Conservation (phyloP, 2,329 filamentous ascomycete species). For the Ophiostoma himal-ulmi region DNA sequence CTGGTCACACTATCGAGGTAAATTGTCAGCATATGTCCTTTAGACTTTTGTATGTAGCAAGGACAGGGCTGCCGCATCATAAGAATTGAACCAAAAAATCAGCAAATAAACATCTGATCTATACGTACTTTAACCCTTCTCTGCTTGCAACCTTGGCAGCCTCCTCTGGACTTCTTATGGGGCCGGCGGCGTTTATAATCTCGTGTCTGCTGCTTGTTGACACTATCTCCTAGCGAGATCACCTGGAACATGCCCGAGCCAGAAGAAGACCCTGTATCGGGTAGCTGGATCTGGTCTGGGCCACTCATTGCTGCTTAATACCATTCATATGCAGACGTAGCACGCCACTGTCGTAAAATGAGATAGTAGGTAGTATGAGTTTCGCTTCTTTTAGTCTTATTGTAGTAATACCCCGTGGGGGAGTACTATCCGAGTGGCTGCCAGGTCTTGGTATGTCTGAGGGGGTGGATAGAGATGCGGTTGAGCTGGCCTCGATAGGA, state of each 20-base stretch:
- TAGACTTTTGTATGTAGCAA: background rate
- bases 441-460: too few relatives aligned
- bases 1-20: slow-evolving; percentile 26
- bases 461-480: too few relatives aligned
- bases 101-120: background rate
- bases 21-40: background rate
- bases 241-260: slow-evolving; percentile 28
- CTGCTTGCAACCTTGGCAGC: slow-evolving; percentile 28
- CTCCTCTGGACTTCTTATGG: slow-evolving; percentile 27
- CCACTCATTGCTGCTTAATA: slow-evolving; percentile 21
- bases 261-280: slow-evolving; percentile 13
- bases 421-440: too few relatives aligned
- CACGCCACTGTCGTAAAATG: background rate
- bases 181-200: slow-evolving; percentile 28
- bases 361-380: too few relatives aligned
- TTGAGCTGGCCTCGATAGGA: background rate
- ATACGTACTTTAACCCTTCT: slow-evolving; percentile 28
- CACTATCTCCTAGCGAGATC: slow-evolving; percentile 23
- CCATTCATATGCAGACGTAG: background rate
- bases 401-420: too few relatives aligned
- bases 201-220: slow-evolving; percentile 26
- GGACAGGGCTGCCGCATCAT: background rate
- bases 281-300: slow-evolving; percentile 15
- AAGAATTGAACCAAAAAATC: background rate
- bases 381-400: too few relatives aligned